Evolutionary conservation across 768 basidiomycete species (phyloP), one percentile per base, ranked within the genome.

Genomic region (Phaffia australis): DNA sequence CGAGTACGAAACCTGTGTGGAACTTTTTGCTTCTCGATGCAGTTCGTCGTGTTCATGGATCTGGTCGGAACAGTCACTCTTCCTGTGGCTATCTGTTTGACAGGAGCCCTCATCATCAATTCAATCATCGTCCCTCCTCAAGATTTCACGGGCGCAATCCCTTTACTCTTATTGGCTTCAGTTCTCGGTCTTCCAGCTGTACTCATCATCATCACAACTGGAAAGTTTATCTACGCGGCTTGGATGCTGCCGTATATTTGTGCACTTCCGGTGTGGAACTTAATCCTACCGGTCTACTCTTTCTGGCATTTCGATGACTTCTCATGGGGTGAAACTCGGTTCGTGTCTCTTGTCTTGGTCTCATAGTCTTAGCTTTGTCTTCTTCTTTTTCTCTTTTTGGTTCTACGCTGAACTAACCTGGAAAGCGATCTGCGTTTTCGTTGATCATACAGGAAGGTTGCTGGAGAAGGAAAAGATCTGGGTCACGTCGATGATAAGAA

Each of bases 301-400:
- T 98, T 98, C 76, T 95, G 92, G 91, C 93, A 98, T 77, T 97
- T 99, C 76, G 94, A 98, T 70, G 95, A 99, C 77, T 98, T 99
- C 78, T 92, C 90, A 32, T 99, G 95, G 95, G 95, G 95, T 72
- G 91, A 97, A 78, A 99, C 95, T 23, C 85, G 93, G 89, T 89
- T 73, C 63, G 84, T 77, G 2, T 25, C 35, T 21, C 4, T 0
- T 19, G 49, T 47, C 6, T 54, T 23, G 47, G 58, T 66, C 19
- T 56, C 23, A 42, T 30, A 54, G 35, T 30, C 35, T 18, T 35
- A 0, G 42, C 21, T 11, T 30, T 51, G 30, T 69, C 14, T 16
- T 14, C 27, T 29, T 21, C 21, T 21, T 25, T 32, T 21, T 35
- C 11, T 58, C 64, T 71, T 27, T 54, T 27, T 27, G 52, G 18